These are phyloP conservation scores for Mycena vulgaris DNA, from an alignment of 768 basidiomycete species.

Conservation along the genomic window DNA sequence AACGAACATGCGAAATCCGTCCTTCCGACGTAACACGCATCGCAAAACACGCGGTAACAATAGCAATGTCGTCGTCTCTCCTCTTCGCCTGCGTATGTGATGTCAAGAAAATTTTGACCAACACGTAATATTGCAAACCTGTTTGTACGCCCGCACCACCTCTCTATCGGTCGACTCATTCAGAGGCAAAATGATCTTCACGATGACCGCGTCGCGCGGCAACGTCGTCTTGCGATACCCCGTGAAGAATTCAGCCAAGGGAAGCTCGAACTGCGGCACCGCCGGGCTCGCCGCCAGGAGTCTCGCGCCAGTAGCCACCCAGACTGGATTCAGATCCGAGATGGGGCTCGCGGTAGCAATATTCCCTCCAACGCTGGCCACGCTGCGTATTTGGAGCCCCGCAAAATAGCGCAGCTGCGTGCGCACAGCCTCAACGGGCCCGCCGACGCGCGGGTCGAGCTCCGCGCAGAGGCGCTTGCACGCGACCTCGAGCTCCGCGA, in stretches of 20 bases:
- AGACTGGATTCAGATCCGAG: constrained; percentile 40
- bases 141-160: constrained; percentile 39
- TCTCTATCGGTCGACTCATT: constrained; percentile 34
- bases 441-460: constrained; percentile 31
- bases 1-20: constrained; percentile 34
- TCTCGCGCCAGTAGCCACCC: constrained; percentile 35
- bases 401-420: constrained; percentile 40
- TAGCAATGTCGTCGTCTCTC: constrained; percentile 41
- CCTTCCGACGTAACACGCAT: constrained; percentile 34
- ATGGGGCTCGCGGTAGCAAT: constrained; percentile 40
- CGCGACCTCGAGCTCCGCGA: constrained; percentile 33
- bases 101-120: not conserved
- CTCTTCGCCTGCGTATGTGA: constrained; percentile 32
- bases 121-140: constrained; percentile 14
- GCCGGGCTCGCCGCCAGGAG: constrained; percentile 30
- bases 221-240: constrained; percentile 39
- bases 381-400: constrained; percentile 38
- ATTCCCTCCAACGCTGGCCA: constrained; percentile 38
- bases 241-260: constrained; percentile 37
- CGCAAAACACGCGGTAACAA: constrained; percentile 37
- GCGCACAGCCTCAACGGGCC: constrained; percentile 39
- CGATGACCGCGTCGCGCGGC: constrained; percentile 36
- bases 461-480: constrained; percentile 32
- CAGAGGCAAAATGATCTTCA: constrained; percentile 38
- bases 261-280: constrained; percentile 24